Evolutionary conservation across 108 stramenopile species (phyloP).

Genomic region (Cyclotella cryptica): DNA sequence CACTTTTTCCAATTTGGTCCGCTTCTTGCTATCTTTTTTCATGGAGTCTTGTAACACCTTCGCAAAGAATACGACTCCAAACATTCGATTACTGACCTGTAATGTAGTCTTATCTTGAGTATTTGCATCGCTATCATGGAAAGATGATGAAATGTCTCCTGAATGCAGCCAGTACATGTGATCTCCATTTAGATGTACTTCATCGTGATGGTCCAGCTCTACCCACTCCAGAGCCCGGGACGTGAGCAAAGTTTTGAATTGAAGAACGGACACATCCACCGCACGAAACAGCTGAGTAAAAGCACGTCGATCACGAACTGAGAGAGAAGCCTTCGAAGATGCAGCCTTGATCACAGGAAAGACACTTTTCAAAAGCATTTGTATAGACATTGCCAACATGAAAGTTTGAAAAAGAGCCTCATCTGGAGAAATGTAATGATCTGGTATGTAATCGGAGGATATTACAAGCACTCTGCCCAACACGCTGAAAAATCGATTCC

Average conservation of each 20-base stretch:
- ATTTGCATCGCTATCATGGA: neutral
- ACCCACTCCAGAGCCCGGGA: conserved; percentile 47
- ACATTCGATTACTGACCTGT: conserved; percentile 35
- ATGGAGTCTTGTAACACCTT: conserved; percentile 32
- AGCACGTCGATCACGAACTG: conserved; percentile 48
- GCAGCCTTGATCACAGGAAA: conserved; percentile 30
- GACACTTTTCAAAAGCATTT: conserved; percentile 29
- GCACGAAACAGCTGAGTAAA: conserved; percentile 32
- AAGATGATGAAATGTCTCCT: conserved; percentile 24
- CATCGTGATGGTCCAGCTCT: conserved; percentile 18
- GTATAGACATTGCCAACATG: conserved; percentile 44
- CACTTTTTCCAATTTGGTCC: conserved; percentile 1
- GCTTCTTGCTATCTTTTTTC: conserved; percentile 28
- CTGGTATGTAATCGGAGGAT: conserved; percentile 42
- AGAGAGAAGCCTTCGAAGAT: conserved; percentile 17
- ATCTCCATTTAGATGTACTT: conserved; percentile 32
- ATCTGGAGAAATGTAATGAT: conserved; percentile 44
- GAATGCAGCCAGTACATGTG: conserved; percentile 51
- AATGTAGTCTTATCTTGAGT: neutral
- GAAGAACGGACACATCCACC: conserved; percentile 47
- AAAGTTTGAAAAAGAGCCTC: conserved; percentile 40
- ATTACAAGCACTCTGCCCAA: conserved; percentile 42
- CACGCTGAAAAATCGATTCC: conserved; percentile 42
- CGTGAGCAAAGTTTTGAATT: conserved; percentile 49
- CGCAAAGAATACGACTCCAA: conserved; percentile 50